Base-by-base conservation (phyloP, 73 alveolate species). In the Paramecium pentaurelia region DNA sequence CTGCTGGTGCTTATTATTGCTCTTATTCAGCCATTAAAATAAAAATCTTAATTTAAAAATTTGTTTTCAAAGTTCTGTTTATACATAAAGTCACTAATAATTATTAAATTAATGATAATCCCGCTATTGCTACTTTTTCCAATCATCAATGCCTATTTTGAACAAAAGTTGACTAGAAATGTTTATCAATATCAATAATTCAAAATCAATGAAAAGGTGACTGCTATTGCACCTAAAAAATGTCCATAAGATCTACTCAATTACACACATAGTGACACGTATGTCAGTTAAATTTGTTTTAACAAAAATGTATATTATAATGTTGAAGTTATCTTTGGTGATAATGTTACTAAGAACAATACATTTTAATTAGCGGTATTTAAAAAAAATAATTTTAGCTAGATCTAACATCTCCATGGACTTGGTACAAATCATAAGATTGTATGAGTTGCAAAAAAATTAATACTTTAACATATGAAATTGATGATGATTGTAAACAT, bases 361-460 rank as follows among this genome's bases (percentile, higher is more conserved):
- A 64, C 27, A 64, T 64, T 11, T 28, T 32, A 64, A 32, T 34
- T 64, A 32, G 84, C 84, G 6, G 84, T 64, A 64, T 64, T 28
- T 30, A 2, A 14, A 30, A 73, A 14, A 30, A 38, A 30, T 30
- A 37, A 36, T 34, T 73, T 73, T 36, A 73, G 87, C 10, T 80
- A 18, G 91, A 80, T 80, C 58, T 80, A 80, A 45, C 91, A 80
- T 42, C 71, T 40, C 91, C 91, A 14, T 80, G 91, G 91, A 45
- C 91, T 40, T 80, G 91, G 91, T 80, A 80, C 27, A 80, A 80
- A 80, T 9, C 25, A 18, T 2, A 40, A 9, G 14, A 22, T 5
- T 80, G 91, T 27, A 14, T 22, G 1, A 45, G 25, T 47, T 80
- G 91, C 54, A 45, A 22, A 16, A 80, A 44, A 14, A 64, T 64